Evolutionary conservation across 768 basidiomycete genomes (phyloP).

Genomic region (Kwoniella sp.): DNA sequence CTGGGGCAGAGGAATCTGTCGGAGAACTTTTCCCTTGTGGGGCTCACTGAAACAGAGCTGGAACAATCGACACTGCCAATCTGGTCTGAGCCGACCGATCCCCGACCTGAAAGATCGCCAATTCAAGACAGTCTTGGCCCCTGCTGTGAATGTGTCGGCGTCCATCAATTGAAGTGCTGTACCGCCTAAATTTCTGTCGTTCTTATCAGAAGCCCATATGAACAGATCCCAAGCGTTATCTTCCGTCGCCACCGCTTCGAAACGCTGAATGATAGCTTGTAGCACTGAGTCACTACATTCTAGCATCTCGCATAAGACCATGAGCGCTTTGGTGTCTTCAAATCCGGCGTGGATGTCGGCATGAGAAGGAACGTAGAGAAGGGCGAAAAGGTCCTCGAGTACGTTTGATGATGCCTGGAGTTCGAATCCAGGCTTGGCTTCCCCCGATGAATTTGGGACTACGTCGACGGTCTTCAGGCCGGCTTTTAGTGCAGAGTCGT

Average conservation of each 20-base stretch:
- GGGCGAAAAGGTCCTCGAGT: background rate
- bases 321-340: background rate
- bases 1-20: too few relatives aligned
- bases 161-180: background rate
- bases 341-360: background rate
- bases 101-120: too few relatives aligned
- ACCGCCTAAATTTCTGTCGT: background rate
- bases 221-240: conserved; percentile 3
- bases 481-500: background rate
- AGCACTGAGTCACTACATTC: background rate
- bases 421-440: background rate
- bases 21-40: too few relatives aligned
- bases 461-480: background rate
- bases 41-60: too few relatives aligned
- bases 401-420: background rate
- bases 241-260: too few relatives aligned
- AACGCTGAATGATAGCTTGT: background rate
- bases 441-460: background rate
- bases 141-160: background rate
- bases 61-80: too few relatives aligned
- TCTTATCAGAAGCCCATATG: background rate
- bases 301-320: background rate
- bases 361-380: background rate
- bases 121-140: too few relatives aligned
- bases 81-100: too few relatives aligned